Evolutionary conservation across 2,329 filamentous ascomycete genomes (phyloP).

Genomic region (Colletotrichum gloeosporioides): DNA sequence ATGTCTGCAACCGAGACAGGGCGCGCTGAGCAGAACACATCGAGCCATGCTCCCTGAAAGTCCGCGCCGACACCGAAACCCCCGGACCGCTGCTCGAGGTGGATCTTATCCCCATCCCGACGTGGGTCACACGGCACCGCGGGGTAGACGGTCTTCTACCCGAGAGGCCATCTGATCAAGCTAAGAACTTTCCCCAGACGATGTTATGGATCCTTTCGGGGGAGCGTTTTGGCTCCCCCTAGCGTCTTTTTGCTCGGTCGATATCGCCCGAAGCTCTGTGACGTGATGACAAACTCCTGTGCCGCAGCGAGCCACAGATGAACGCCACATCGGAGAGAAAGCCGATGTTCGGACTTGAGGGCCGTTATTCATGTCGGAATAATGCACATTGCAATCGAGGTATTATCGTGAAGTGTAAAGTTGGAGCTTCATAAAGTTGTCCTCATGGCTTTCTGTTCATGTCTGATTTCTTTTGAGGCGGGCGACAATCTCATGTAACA

Average conservation of each 20-base stretch:
- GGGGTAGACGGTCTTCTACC: constrained; percentile 3
- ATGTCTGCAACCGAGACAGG: not conserved
- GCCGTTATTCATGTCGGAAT: not conserved
- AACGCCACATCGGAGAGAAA: not conserved
- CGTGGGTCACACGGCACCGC: not conserved
- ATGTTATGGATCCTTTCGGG: not conserved
- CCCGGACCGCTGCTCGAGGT: not conserved
- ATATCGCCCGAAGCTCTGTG: not conserved
- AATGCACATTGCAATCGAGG: not conserved
- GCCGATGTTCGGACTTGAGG: not conserved
- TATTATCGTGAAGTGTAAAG: not conserved
- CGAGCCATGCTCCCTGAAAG: not conserved
- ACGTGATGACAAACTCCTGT: not conserved
- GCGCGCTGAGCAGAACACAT: not conserved
- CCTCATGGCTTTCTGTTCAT: not conserved
- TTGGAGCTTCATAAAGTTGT: not conserved
- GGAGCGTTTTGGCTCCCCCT: not conserved
- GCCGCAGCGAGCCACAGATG: not conserved
- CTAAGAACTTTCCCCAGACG: not conserved
- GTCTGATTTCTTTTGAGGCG: not conserved
- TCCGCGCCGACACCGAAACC: not conserved
- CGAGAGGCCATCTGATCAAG: not conserved
- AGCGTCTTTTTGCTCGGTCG: not conserved
- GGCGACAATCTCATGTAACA: not conserved
- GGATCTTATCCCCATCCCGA: not conserved